These are phyloP conservation scores for Articulospora tetracladia DNA, from an alignment of 495 filamentous ascomycete species.

Conservation along the genomic window DNA sequence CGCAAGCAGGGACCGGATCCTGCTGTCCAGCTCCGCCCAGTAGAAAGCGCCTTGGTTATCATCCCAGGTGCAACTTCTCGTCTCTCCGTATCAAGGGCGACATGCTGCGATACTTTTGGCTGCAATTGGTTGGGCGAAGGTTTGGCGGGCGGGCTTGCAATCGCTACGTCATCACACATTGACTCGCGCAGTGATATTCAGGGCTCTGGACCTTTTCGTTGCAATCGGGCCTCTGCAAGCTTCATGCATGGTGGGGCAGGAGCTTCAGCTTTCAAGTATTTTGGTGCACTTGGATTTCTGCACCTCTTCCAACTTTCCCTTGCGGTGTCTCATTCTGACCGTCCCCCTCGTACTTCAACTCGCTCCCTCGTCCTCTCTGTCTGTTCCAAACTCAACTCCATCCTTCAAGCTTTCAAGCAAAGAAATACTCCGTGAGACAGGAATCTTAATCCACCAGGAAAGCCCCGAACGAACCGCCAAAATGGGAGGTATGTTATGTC, in stretches of 20 bases:
- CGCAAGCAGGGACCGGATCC: background rate
- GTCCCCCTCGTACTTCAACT: background rate
- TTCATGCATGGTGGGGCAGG: conserved; percentile 10
- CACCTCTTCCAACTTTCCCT: too few species aligned
- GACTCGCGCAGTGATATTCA: conserved; percentile 7
- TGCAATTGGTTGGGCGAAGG: background rate
- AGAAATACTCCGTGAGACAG: background rate
- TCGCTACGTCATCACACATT: conserved; percentile 3
- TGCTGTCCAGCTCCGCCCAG: background rate
- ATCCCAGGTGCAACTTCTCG: background rate
- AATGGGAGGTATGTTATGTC: conserved; percentile 9
- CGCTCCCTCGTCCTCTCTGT: background rate
- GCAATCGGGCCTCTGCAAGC: background rate
- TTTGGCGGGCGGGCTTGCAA: background rate
- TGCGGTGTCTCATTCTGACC: background rate
- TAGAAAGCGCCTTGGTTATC: background rate
- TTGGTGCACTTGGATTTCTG: background rate
- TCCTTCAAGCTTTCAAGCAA: background rate
- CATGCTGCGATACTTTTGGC: background rate
- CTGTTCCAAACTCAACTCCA: background rate
- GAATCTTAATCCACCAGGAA: background rate
- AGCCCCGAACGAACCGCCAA: background rate
- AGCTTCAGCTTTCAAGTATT: conserved; percentile 1
- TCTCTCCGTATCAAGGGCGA: background rate
- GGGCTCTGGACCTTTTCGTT: conserved; percentile 3